Base-by-base conservation (phyloP, 495 filamentous ascomycete species). In the Chaetomium cochliodes region DNA sequence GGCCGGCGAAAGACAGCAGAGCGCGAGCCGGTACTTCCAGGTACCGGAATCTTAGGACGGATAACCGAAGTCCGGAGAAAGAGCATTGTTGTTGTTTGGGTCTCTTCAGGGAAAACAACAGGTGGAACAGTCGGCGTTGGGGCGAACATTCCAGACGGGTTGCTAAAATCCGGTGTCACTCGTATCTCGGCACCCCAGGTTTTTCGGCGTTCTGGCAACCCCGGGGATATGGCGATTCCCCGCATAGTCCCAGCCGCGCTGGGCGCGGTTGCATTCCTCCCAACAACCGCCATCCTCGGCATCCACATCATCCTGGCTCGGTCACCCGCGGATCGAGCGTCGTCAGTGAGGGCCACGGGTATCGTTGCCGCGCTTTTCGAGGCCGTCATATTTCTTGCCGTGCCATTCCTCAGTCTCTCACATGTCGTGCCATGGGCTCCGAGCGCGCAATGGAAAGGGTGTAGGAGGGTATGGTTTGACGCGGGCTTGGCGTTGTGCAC, bases 221-320 rank as follows among this genome's bases (percentile, higher is more conserved):
- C 50, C 18, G 15, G 44, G 26, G 33, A 54, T 33, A 81, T 81
- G 78, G 65, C 67, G 30, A 70, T 77, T 49, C 71, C 71, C 57
- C 71, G 66, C 41, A 13, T 66, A 3, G 63, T 81, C 60, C 72
- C 76, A 28, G 68, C 67, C 37, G 72, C 57, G 64, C 70, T 82
- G 68, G 80, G 79, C 57, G 58, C 67, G 20, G 33, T 76, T 56
- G 73, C 79, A 42, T 59, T 76, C 15, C 52, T 81, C 13, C 72
- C 79, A 4, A 82, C 80, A 11, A 72, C 74, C 20, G 76, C 78
- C 18, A 67, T 73, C 28, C 42, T 82, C 23, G 71, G 72, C 39
- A 69, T 80, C 8, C 76, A 81, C 50, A 71, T 75, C 26, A 70
- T 80, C 39, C 68, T 82, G 28, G 77, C 79, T 9, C 72, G 66